Conservation (phyloP, 1,284 basidiomycete genomes). For the Ustilago trichophora region DNA sequence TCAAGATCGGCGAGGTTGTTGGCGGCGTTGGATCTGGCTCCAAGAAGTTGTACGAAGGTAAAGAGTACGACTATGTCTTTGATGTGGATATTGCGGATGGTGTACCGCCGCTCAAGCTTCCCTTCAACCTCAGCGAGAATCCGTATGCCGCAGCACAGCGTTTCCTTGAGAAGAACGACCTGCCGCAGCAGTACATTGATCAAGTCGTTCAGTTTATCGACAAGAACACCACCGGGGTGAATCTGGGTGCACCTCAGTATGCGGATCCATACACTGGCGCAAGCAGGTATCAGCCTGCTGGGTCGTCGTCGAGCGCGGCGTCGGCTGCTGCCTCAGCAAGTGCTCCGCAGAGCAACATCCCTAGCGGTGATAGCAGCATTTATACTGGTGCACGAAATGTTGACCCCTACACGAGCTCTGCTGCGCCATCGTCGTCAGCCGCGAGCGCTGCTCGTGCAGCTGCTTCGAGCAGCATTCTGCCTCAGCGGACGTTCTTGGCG, state of each 20-base stretch:
- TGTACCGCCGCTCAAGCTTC: slow-evolving; percentile 88
- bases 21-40: slow-evolving; percentile 87
- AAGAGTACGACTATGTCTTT: slow-evolving; percentile 98
- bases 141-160: slow-evolving; percentile 87
- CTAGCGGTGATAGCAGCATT: slow-evolving; percentile 51
- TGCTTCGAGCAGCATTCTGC: slow-evolving; percentile 56
- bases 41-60: slow-evolving; percentile 85
- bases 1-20: slow-evolving; percentile 93
- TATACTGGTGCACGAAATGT: slow-evolving; percentile 68
- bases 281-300: slow-evolving; percentile 72
- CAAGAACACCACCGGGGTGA: slow-evolving; percentile 79
- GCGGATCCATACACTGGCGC: slow-evolving; percentile 91
- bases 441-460: slow-evolving; percentile 34
- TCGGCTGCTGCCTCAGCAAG: slow-evolving; percentile 45
- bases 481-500: slow-evolving; percentile 68
- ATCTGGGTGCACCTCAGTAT: slow-evolving; percentile 74
- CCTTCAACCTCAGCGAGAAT: slow-evolving; percentile 86
- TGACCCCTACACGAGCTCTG: slow-evolving; percentile 49
- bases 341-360: slow-evolving; percentile 65
- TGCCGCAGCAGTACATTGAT: slow-evolving; percentile 84
- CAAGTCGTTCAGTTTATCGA: slow-evolving; percentile 94
- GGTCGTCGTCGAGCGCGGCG: slow-evolving; percentile 19
- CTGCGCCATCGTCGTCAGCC: slow-evolving; percentile 41
- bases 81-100: slow-evolving; percentile 96
- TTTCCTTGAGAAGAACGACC: slow-evolving; percentile 84